A percentile compares a stretch with the other conserved stretches of the same genome.
Conservation (phyloP, 345 rosid genomes). For the Balakata baccata region DNA sequence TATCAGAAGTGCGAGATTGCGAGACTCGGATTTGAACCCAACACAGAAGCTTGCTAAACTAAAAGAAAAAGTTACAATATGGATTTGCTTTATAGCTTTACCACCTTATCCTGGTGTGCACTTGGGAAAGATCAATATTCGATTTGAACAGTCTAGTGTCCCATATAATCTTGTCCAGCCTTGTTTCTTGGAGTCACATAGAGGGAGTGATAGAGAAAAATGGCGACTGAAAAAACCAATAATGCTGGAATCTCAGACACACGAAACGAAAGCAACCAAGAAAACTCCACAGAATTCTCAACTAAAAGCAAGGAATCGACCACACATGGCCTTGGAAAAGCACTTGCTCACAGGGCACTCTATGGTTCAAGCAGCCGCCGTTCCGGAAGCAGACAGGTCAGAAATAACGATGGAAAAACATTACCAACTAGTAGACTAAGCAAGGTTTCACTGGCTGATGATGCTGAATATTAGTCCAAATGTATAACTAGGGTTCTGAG, state of each 20-base stretch:
- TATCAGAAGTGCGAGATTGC: too few relatives aligned
- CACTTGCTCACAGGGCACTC: slow-evolving; percentile 50
- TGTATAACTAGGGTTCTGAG: neutral
- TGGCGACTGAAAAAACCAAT: slow-evolving; percentile 37
- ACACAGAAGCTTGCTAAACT: neutral
- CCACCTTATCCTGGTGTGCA: slow-evolving; percentile 15
- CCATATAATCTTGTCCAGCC: neutral
- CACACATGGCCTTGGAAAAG: slow-evolving; percentile 36
- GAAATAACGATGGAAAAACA: slow-evolving; percentile 20
- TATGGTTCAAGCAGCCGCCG: slow-evolving; percentile 35
- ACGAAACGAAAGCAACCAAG: slow-evolving; percentile 10
- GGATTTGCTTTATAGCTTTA: neutral
- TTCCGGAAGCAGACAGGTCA: slow-evolving; percentile 30
- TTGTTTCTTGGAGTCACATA: neutral
- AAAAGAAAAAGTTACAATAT: neutral
- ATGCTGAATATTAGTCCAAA: slow-evolving; percentile 16
- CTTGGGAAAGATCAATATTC: slow-evolving; percentile 10
- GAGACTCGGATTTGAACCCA: neutral
- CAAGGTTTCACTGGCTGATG: slow-evolving; percentile 41
- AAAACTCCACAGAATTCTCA: slow-evolving; percentile 10
- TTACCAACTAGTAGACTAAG: slow-evolving; percentile 30
- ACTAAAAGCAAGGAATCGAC: slow-evolving; percentile 1
- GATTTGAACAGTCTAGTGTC: neutral
- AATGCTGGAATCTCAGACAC: slow-evolving; percentile 21
- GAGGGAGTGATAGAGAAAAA: slow-evolving; percentile 9